Percentiles rank a stretch among this genome's conserved stretches.
Conservation (phyloP, 2,329 filamentous ascomycete species). For the Aureobasidium melanogenum region DNA sequence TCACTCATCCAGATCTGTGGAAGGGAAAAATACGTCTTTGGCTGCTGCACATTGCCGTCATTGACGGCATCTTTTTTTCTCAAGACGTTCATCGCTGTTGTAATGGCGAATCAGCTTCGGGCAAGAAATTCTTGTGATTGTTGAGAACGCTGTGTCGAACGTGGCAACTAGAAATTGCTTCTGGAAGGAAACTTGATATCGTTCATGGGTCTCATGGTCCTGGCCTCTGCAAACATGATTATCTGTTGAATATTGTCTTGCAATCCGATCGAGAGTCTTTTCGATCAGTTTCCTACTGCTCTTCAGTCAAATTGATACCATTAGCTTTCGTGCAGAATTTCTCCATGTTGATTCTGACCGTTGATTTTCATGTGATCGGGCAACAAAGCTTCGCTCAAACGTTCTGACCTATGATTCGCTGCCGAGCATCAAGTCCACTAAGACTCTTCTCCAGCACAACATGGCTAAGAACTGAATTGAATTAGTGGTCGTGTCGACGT, state of each 20-base stretch:
- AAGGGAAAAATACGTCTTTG: not conserved
- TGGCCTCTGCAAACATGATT: not conserved
- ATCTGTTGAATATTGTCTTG: not conserved
- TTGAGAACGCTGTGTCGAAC: not conserved
- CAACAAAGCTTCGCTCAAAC: not conserved
- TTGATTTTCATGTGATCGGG: conserved; percentile 8
- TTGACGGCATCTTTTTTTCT: not conserved
- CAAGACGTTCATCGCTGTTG: not conserved
- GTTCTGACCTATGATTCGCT: not conserved
- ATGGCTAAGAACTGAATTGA: not conserved
- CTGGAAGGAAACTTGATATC: not conserved
- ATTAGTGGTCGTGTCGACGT: not conserved
- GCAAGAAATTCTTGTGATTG: not conserved
- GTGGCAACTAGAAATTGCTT: not conserved
- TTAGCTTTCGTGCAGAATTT: not conserved
- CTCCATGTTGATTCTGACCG: not conserved
- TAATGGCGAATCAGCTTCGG: not conserved
- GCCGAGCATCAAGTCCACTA: not conserved
- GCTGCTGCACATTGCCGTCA: conserved; percentile 9
- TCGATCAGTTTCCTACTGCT: not conserved
- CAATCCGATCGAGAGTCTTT: not conserved
- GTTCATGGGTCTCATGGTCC: not conserved
- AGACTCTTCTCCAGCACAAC: not conserved
- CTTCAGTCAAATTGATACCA: not conserved
- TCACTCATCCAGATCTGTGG: not conserved